phyloP scores from a whole-genome alignment of 2,329 filamentous ascomycete species.

The Talaromyces sp. region DNA sequence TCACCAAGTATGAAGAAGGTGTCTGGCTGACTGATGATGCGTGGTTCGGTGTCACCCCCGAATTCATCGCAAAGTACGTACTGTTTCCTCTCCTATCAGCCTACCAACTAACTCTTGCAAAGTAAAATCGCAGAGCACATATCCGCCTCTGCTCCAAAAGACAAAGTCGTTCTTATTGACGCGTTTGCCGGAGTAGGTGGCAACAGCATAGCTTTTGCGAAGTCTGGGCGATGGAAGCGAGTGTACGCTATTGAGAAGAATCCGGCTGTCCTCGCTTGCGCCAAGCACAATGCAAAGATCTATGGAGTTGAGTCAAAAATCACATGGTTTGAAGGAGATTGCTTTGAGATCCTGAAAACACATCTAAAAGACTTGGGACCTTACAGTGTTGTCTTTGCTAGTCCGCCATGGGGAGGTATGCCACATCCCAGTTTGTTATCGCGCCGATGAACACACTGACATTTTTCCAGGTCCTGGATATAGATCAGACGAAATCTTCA shows the following conservation, averaged over 20 bases:
- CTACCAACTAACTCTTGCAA: slow-evolving; percentile 6
- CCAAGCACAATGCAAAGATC: slow-evolving; percentile 83
- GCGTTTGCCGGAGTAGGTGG: slow-evolving; percentile 88
- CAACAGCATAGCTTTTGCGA: slow-evolving; percentile 91
- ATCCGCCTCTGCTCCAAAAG: slow-evolving; percentile 49
- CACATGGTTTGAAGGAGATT: slow-evolving; percentile 82
- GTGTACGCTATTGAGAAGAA: slow-evolving; percentile 90
- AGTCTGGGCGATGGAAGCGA: slow-evolving; percentile 71
- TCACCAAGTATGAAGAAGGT: slow-evolving; percentile 80
- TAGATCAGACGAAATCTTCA: slow-evolving; percentile 67
- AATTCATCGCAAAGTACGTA: slow-evolving; percentile 76
- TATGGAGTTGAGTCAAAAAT: slow-evolving; percentile 78
- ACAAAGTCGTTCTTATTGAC: slow-evolving; percentile 71
- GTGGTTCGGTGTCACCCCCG: slow-evolving; percentile 96
- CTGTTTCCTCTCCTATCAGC: slow-evolving; percentile 19
- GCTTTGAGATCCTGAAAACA: slow-evolving; percentile 66
- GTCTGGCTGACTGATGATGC: slow-evolving; percentile 88
- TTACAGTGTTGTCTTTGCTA: slow-evolving; percentile 64
- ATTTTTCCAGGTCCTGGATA: slow-evolving; percentile 57
- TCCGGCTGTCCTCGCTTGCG: slow-evolving; percentile 74
- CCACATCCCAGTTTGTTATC: background rate
- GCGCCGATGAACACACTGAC: slow-evolving; percentile 9
- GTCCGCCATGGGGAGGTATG: slow-evolving; percentile 70
- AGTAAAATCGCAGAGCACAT: slow-evolving; percentile 76
- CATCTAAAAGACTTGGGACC: slow-evolving; percentile 47